Percentiles rank a stretch among this genome's conserved stretches.
These are phyloP conservation scores for Echites panduratus DNA, from an alignment of 257 asterid genomes.

Conservation along the genomic window DNA sequence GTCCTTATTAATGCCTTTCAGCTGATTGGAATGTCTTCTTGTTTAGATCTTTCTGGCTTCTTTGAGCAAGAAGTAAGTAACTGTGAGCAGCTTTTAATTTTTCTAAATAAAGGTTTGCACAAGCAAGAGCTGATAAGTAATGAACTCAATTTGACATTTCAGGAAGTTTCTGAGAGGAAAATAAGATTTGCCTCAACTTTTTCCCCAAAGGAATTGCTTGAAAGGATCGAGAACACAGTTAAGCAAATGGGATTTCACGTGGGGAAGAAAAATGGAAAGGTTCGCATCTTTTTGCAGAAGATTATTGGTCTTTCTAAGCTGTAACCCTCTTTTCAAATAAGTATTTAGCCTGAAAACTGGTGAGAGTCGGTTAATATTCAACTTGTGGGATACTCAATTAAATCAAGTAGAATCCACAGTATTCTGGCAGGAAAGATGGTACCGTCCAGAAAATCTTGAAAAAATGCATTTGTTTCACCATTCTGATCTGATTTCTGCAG, in stretches of 20 bases:
- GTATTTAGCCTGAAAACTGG: not conserved
- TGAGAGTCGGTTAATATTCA: not conserved
- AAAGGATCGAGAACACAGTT: slow-evolving; percentile 65
- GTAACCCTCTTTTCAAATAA: not conserved
- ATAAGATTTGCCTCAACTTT: slow-evolving; percentile 79
- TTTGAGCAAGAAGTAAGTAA: slow-evolving; percentile 73
- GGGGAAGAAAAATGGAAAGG: slow-evolving; percentile 88
- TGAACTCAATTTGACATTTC: slow-evolving; percentile 11
- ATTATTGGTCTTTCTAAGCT: not conserved
- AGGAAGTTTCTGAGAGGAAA: slow-evolving; percentile 92
- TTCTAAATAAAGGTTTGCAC: not conserved
- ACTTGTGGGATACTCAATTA: not conserved
- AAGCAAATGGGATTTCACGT: slow-evolving; percentile 67
- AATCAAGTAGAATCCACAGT: not conserved
- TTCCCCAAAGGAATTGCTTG: slow-evolving; percentile 71
- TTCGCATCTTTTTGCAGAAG: slow-evolving; percentile 19
- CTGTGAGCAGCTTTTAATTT: not conserved
- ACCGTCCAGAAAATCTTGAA: not conserved
- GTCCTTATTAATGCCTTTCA: slow-evolving; percentile 73
- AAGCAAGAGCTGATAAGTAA: not conserved
- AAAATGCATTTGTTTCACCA: not conserved
- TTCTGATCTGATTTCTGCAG: not conserved
- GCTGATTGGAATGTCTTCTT: slow-evolving; percentile 93
- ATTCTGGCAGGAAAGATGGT: not conserved
- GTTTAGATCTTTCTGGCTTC: slow-evolving; percentile 89